Base-by-base conservation (phyloP, 495 filamentous ascomycete genomes). In the Aeminium ludgeri region DNA sequence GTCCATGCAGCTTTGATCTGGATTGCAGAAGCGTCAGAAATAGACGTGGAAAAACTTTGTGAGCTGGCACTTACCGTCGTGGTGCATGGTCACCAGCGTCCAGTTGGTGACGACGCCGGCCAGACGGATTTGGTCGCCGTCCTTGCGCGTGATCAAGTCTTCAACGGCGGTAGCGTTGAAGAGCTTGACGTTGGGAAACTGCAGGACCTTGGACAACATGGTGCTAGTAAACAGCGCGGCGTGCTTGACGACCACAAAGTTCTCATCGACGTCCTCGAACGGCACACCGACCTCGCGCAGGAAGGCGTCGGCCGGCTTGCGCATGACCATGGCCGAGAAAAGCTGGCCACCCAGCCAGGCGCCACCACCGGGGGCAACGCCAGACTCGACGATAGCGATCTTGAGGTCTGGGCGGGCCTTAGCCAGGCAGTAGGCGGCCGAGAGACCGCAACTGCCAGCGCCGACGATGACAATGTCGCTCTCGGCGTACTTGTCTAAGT, bases 61-160 rank as follows among this genome's bases (percentile, higher is more conserved):
- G 23, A 25, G 8, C 3, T n/a, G 89, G 44, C 71, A 78, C 65
- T 89, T 83, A 62, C 86, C 82, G 58, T 86, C 81, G 58, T 92
- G 85, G 61, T 93, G 82, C 66, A 89, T 81, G 43, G 74, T 70
- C 38, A 91, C 84, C 16, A 93, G 69, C 0, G 85, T 89, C 85
- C 85, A 93, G 70, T 93, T 93, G 42, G 81, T 85, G 46, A 93
- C 85, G 3, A 89, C 85, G 54, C 85, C 85, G 10, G 84, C 82
- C 47, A 93, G 73, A 36, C 76, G 73, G 31, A 86, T 55, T 20
- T 58, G 53, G 10, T 56, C 60, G 20, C 65, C 65, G 32, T 58
- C 53, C 27, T 55, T 49, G 23, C 82, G 78, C 17, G 85, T 91
- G 60, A 91, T 86, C 51, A 93, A 65, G 59, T 93, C 85, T 62